Conservation (phyloP, 257 asterid species). For the Euphrasia confusa region DNA sequence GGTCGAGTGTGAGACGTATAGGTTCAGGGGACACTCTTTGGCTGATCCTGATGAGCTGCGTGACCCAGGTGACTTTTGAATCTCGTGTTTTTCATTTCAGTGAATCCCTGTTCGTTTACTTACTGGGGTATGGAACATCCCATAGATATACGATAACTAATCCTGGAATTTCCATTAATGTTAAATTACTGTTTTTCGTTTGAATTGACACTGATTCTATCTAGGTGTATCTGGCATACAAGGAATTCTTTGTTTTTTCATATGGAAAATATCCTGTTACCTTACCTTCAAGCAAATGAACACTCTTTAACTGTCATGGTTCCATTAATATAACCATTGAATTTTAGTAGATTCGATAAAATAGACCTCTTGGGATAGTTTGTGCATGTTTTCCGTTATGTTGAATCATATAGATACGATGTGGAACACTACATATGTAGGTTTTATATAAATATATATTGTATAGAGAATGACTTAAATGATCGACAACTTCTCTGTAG, state of each 20-base stretch:
- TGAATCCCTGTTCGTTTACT: not conserved
- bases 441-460: not conserved
- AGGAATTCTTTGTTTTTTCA: too few relatives aligned
- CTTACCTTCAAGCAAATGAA: not conserved
- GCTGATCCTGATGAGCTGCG: conserved; percentile 99
- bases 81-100: conserved; percentile 7
- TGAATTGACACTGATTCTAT: too few relatives aligned
- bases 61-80: conserved; percentile 64
- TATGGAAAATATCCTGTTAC: not conserved
- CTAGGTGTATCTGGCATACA: too few relatives aligned
- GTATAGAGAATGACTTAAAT: not conserved
- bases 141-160: not conserved
- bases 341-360: not conserved
- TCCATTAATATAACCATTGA: not conserved
- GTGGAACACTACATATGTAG: too few relatives aligned
- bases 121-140: not conserved
- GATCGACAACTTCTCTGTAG: conserved; percentile 1
- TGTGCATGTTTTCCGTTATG: not conserved
- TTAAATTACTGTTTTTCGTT: too few relatives aligned
- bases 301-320: not conserved
- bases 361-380: not conserved
- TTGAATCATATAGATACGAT: not conserved
- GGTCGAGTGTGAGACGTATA: conserved; percentile 92
- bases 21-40: conserved; percentile 97
- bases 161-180: not conserved